Evolutionary conservation across 208 protist genomes (phyloP), one percentile per base, ranked within the genome.

Genomic region (Trypanosoma rangeli): DNA sequence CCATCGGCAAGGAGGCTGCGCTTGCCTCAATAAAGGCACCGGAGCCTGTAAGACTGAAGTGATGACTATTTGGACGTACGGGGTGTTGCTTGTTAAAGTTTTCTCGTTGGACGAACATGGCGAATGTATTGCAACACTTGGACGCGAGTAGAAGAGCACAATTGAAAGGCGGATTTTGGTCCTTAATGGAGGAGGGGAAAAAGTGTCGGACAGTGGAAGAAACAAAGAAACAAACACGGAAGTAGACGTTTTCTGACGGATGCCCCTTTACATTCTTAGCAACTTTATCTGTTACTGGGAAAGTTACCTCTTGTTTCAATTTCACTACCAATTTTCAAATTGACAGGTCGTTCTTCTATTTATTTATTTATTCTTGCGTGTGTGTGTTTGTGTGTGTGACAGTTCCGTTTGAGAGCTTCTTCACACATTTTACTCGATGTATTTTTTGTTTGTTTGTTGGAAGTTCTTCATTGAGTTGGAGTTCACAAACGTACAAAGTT

Each of bases 1-100:
- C 86, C 24, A 88, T 96, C 49, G 91, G 91, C 28, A 70, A 76
- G 1, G 86, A 94, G 60, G 91, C 91, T 12, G 88, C 91, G 22
- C 58, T 92, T 9, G 50, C 66, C 31, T 79, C 74, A 28, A 85
- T 91, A 80, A 73, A 68, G 31, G 48, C 72, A 1, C 79, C 72
- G 1, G 68, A 80, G 63, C 72, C 59, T 33, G 81, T 73, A 8
- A 73, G 35, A 16, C 67, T 86, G 24, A 80, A 72, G 54, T 80
- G 39, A 64, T 10, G 42, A 46, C 12, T 18, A 18, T 42, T 42
- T 42, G 37, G 37, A 13, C 7, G 4, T 4, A 13, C 7, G 4
- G 37, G 4, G 37, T 42, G 37, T 37, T 37, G 33, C 7, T 37
- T 37, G 33, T 37, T 37, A 7, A 37, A 37, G 33, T 37, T 37